Base-by-base conservation (phyloP, 108 stramenopile species). In the Cyclostephanos tholiformis region DNA sequence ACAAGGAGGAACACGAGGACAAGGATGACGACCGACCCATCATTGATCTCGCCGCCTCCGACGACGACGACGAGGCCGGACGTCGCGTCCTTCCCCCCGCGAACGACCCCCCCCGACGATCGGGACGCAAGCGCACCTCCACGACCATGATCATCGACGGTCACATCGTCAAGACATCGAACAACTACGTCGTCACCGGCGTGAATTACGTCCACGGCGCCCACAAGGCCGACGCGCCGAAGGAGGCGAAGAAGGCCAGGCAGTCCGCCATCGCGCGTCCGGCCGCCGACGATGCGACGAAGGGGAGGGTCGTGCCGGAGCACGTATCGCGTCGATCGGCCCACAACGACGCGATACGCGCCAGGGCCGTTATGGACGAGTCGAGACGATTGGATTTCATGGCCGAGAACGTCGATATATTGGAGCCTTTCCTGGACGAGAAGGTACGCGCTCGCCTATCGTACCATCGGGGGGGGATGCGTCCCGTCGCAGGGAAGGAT, bases 111-210 rank as follows among this genome's bases (percentile, higher is more conserved):
- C 75, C 83, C 44, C 71, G 79, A 57, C 72, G 85, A 35, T 77
- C 85, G 8, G 65, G 69, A 17, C 83, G 88, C 0, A 58, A 75
- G 44, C 70, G 85, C n/a, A 76, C 49, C 14, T 75, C 74, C 63
- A 88, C 88, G 13, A 78, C 77, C 20, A 86, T 86, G 41, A 30
- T 72, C 12, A 68, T 88, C 27, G 73, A 85, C 53, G 88, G 88
- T 19, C 83, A 88, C 65, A 63, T 80, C 67, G 76, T 88, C 66
- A 72, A 82, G 67, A 69, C 52, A 26, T 19, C 61, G 16, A 86
- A 88, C 66, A 88, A 88, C 57, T 88, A 88, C 61, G 57, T 71
- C n/a, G 75, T 88, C 35, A 76, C 66, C 13, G 87, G 84, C 23
- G 51, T 63, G 11, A 51, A 63, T 29, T 88, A 88, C 71, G 52